Percentiles rank a stretch among this genome's conserved stretches.
Conservation (phyloP, 1,284 basidiomycete genomes). For the Xerocomus minutiporus region DNA sequence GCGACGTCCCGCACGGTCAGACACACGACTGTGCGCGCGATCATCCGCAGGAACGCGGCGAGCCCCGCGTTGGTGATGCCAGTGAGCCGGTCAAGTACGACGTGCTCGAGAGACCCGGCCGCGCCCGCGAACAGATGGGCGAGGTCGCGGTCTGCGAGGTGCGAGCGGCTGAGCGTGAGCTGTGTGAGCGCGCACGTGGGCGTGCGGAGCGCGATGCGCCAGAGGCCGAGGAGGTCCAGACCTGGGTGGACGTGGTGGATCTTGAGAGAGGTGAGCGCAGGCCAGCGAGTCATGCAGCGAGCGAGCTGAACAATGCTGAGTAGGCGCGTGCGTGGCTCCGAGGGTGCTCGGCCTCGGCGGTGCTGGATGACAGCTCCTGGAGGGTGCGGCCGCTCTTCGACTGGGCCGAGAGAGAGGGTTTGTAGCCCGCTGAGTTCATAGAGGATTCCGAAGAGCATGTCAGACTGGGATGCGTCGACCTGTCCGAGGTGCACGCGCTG, state of each 20-base stretch:
- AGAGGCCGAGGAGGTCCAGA: constrained; percentile 3
- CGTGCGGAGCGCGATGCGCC: constrained; percentile 14
- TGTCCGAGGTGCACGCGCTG: constrained; percentile 13
- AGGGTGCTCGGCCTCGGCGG: neutral
- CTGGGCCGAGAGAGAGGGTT: constrained; percentile 14
- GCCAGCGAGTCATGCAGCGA: constrained; percentile 18
- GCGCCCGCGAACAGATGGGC: constrained; percentile 4
- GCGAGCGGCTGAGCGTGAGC: constrained; percentile 13
- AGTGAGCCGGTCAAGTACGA: constrained; percentile 16
- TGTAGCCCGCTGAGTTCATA: constrained; percentile 7
- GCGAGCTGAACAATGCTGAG: constrained; percentile 20
- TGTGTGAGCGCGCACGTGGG: constrained; percentile 21
- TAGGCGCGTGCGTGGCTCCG: neutral
- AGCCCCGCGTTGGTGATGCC: constrained; percentile 25
- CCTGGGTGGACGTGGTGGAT: constrained; percentile 14
- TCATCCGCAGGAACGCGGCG: constrained; percentile 10
- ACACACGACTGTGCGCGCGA: constrained; percentile 13
- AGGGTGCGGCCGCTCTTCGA: neutral
- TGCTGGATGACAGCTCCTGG: too few relatives aligned
- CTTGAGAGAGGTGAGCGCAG: constrained; percentile 7
- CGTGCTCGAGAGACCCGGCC: constrained; percentile 15
- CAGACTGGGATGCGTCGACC: constrained; percentile 10
- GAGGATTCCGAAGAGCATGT: constrained; percentile 12
- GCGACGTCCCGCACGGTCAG: constrained; percentile 17
- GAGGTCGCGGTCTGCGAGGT: constrained; percentile 20